These are phyloP conservation scores for Massarina eburnea DNA, from an alignment of 2,329 filamentous ascomycete genomes.

Conservation along the genomic window DNA sequence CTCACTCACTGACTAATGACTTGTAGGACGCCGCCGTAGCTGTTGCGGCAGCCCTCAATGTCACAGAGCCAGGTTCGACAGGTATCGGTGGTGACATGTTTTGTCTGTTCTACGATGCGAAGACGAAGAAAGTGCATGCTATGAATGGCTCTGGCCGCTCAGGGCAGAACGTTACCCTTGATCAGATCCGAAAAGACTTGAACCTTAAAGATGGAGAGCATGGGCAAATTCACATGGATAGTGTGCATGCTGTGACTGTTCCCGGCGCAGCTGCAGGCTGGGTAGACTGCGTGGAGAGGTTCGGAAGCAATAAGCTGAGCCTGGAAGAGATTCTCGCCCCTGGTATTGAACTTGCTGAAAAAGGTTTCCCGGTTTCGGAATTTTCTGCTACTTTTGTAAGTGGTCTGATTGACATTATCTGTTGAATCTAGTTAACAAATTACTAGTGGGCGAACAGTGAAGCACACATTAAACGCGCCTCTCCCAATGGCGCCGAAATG, in stretches of 20 bases:
- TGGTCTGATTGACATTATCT: background rate
- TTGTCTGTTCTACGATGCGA: constrained; percentile 86
- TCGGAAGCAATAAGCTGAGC: constrained; percentile 82
- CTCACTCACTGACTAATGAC: background rate
- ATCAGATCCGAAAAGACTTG: constrained; percentile 69
- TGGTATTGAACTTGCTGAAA: constrained; percentile 81
- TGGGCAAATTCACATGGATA: constrained; percentile 69
- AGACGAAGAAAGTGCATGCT: constrained; percentile 77
- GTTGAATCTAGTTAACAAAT: background rate
- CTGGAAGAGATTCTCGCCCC: constrained; percentile 78
- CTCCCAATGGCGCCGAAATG: constrained; percentile 85
- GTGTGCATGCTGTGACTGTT: constrained; percentile 79
- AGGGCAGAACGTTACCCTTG: constrained; percentile 67
- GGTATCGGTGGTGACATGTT: constrained; percentile 98
- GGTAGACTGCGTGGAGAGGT: constrained; percentile 84
- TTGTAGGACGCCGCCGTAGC: constrained; percentile 90
- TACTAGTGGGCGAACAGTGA: constrained; percentile 80
- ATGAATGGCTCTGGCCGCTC: constrained; percentile 93
- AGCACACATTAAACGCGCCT: constrained; percentile 65
- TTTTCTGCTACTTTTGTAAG: constrained; percentile 66
- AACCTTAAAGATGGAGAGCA: constrained; percentile 60
- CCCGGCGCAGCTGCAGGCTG: constrained; percentile 92
- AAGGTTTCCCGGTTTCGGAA: constrained; percentile 88
- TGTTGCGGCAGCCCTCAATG: constrained; percentile 86
- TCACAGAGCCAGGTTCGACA: constrained; percentile 90